Conservation (phyloP, 2,329 filamentous ascomycete genomes). For the Apiospora rasikravindrae region DNA sequence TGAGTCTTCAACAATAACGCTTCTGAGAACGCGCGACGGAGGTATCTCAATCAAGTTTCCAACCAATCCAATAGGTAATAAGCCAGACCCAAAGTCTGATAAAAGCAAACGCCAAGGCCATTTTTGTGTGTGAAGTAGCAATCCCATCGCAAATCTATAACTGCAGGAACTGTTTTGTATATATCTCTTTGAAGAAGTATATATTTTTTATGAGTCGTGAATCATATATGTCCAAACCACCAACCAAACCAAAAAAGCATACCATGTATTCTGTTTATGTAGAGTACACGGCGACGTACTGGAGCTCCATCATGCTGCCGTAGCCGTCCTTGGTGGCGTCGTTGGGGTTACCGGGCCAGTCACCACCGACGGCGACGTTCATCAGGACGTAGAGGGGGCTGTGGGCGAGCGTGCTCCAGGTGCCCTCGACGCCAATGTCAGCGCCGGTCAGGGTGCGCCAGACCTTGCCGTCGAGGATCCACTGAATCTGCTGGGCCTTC, state of each 20-base stretch:
- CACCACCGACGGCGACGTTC: slow-evolving; percentile 52
- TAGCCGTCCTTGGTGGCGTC: slow-evolving; percentile 49
- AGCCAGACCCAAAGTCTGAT: slow-evolving; percentile 8
- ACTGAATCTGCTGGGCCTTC: slow-evolving; percentile 53
- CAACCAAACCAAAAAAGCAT: background rate
- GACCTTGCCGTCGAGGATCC: slow-evolving; percentile 51
- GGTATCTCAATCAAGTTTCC: slow-evolving; percentile 15
- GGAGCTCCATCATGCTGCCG: slow-evolving; percentile 57
- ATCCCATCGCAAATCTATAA: slow-evolving; percentile 9
- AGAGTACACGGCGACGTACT: slow-evolving; percentile 50
- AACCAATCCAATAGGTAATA: slow-evolving; percentile 16
- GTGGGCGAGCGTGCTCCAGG: slow-evolving; percentile 51
- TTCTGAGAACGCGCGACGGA: background rate
- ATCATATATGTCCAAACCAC: slow-evolving; percentile 4
- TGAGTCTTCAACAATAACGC: background rate
- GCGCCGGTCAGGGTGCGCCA: slow-evolving; percentile 51
- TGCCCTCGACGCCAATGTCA: slow-evolving; percentile 44
- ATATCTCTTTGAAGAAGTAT: slow-evolving; percentile 1
- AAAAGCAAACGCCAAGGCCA: slow-evolving; percentile 2
- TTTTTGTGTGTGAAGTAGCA: background rate
- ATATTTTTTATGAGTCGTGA: slow-evolving; percentile 7
- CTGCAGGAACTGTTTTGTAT: slow-evolving; percentile 5
- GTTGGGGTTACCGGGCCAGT: slow-evolving; percentile 54
- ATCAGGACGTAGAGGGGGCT: slow-evolving; percentile 52
- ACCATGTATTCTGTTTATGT: background rate